A percentile compares a stretch with the other conserved stretches of the same genome.
phyloP scores from a whole-genome alignment of 1,139 yeast species.

The Zygoascus meyerae region DNA sequence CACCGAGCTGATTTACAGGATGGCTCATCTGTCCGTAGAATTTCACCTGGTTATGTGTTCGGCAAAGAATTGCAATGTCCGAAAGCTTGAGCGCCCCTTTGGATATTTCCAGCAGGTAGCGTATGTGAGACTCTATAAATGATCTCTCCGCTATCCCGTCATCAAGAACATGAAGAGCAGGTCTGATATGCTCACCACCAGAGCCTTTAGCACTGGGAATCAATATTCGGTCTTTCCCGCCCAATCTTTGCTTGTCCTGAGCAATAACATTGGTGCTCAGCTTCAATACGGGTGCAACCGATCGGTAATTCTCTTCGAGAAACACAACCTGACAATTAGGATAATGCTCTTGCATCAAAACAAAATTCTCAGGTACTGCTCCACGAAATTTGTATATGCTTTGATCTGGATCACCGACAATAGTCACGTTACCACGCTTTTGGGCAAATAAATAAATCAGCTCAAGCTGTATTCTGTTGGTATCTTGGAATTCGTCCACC shows the following conservation, averaged over 20 bases:
- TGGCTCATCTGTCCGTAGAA: constrained; percentile 51
- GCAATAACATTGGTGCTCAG: constrained; percentile 64
- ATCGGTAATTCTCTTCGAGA: constrained; percentile 71
- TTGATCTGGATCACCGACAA: constrained; percentile 97
- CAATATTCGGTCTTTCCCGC: constrained; percentile 16
- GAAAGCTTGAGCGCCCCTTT: constrained; percentile 36
- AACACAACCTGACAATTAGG: constrained; percentile 36
- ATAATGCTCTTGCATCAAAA: constrained; percentile 49
- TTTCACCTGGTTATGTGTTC: constrained; percentile 59
- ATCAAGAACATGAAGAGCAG: constrained; percentile 42
- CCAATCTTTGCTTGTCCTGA: constrained; percentile 40
- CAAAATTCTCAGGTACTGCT: constrained; percentile 67
- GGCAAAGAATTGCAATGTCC: constrained; percentile 66
- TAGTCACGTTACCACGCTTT: constrained; percentile 52
- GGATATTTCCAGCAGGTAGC: constrained; percentile 24
- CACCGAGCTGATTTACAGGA: constrained; percentile 55
- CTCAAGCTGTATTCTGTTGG: constrained; percentile 68
- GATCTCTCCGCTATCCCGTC: constrained; percentile 50
- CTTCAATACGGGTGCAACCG: constrained; percentile 60
- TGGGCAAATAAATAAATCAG: constrained; percentile 57
- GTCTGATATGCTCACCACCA: constrained; percentile 22
- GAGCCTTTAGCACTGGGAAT: constrained; percentile 6
- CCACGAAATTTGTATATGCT: constrained; percentile 85
- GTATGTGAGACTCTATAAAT: constrained; percentile 52
- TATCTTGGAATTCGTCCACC: constrained; percentile 94